Conservation (phyloP, 2,329 filamentous ascomycete species). For the Trichoderma simmonsii region DNA sequence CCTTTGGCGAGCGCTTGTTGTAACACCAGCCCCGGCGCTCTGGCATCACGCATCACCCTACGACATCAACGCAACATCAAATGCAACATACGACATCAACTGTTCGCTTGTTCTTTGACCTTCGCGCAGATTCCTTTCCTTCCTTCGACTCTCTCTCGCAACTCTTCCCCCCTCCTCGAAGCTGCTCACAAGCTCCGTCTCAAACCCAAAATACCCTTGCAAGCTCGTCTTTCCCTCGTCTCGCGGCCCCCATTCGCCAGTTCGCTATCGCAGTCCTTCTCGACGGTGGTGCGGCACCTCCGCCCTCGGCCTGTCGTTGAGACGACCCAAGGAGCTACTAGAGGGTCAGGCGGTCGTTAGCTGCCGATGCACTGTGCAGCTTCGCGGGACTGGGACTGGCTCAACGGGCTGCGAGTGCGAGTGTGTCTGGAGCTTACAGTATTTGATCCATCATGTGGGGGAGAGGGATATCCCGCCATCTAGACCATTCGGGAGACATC, state of each 20-base stretch:
- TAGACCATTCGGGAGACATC: slow-evolving; percentile 7
- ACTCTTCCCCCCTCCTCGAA: not conserved
- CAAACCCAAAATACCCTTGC: not conserved
- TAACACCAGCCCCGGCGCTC: not conserved
- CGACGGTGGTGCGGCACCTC: slow-evolving; percentile 11
- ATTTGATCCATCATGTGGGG: not conserved
- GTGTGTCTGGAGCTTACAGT: not conserved
- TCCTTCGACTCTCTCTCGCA: not conserved
- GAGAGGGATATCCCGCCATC: not conserved
- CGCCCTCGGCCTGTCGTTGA: slow-evolving; percentile 5
- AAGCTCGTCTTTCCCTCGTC: not conserved
- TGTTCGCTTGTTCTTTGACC: not conserved
- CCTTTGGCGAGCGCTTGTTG: slow-evolving; percentile 9
- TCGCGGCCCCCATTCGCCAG: slow-evolving; percentile 1
- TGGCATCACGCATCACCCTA: not conserved
- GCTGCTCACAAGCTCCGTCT: not conserved
- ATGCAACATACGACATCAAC: not conserved
- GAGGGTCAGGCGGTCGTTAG: slow-evolving; percentile 16
- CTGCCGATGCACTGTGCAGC: slow-evolving; percentile 19
- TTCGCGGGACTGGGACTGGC: slow-evolving; percentile 2
- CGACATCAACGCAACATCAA: not conserved
- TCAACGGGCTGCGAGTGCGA: not conserved
- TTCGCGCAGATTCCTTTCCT: not conserved
- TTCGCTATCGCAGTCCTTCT: not conserved
- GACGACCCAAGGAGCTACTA: slow-evolving; percentile 2